These are phyloP conservation scores for Botrytis galanthina DNA, from an alignment of 2,329 filamentous ascomycete species.

Conservation along the genomic window DNA sequence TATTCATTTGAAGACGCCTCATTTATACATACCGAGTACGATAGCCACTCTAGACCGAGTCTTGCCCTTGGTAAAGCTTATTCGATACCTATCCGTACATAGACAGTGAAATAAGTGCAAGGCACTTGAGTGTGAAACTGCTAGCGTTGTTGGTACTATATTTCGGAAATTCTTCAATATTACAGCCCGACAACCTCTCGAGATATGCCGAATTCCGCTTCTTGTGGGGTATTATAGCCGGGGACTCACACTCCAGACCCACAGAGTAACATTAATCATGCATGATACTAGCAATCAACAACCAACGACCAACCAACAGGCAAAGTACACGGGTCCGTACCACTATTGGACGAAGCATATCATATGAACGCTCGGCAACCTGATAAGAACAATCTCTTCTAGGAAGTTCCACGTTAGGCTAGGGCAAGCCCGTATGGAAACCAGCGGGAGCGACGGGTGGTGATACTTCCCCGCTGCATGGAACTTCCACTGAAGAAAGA, in stretches of 20 bases:
- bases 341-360: not conserved
- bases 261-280: not conserved
- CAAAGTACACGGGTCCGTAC: not conserved
- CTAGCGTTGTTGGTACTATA: not conserved
- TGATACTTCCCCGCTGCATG: slow-evolving; percentile 9
- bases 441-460: not conserved
- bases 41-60: not conserved
- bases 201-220: not conserved
- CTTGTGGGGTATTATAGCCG: not conserved
- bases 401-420: not conserved
- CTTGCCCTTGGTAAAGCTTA: not conserved
- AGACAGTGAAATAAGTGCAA: not conserved
- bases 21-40: not conserved
- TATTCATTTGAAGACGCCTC: not conserved
- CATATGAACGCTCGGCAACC: not conserved
- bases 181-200: not conserved
- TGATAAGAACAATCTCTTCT: not conserved
- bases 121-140: not conserved
- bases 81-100: not conserved
- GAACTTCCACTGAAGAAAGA: not conserved
- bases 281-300: not conserved
- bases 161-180: slow-evolving; percentile 4
- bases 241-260: not conserved
- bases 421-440: not conserved
- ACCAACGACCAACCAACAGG: not conserved